Percentiles rank a stretch among this genome's conserved stretches.
Evolutionary conservation across 148 eudicot species (phyloP).

Genomic region (Chenopodium quinoa): DNA sequence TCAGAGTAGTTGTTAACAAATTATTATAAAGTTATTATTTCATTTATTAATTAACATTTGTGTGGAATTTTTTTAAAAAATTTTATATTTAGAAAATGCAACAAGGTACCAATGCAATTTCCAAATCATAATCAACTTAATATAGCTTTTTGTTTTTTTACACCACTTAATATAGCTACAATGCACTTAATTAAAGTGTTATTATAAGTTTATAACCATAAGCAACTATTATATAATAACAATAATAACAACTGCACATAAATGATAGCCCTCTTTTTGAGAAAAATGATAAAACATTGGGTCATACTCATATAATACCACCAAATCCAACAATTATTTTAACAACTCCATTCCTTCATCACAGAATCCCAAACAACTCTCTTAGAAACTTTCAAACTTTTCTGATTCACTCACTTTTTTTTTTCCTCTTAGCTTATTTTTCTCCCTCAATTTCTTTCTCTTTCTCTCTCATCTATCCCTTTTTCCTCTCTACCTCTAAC

Average conservation of each 20-base stretch:
- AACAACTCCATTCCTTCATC: constrained; percentile 7
- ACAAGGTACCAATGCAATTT: too few species aligned
- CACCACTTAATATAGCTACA: too few species aligned
- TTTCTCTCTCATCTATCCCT: not conserved
- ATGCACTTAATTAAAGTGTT: too few species aligned
- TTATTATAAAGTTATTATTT: too few species aligned
- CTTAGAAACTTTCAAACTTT: not conserved
- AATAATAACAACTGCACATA: not conserved
- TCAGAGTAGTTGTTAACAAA: too few species aligned
- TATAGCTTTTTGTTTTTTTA: too few species aligned
- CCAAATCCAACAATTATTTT: constrained; percentile 21
- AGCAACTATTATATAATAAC: not conserved
- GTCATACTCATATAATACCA: not conserved
- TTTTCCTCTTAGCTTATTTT: not conserved
- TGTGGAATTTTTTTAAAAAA: too few species aligned
- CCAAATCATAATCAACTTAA: too few species aligned
- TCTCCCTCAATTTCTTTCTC: not conserved
- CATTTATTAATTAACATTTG: too few species aligned
- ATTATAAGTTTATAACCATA: not conserved
- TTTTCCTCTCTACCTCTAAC: constrained; percentile 11
- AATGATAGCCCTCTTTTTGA: constrained; percentile 12
- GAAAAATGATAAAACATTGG: not conserved
- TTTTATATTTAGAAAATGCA: too few species aligned
- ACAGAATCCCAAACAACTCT: not conserved
- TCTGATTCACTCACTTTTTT: constrained; percentile 4